Base-by-base conservation (phyloP, 2,329 filamentous ascomycete genomes). In the Diplodia seriata region DNA sequence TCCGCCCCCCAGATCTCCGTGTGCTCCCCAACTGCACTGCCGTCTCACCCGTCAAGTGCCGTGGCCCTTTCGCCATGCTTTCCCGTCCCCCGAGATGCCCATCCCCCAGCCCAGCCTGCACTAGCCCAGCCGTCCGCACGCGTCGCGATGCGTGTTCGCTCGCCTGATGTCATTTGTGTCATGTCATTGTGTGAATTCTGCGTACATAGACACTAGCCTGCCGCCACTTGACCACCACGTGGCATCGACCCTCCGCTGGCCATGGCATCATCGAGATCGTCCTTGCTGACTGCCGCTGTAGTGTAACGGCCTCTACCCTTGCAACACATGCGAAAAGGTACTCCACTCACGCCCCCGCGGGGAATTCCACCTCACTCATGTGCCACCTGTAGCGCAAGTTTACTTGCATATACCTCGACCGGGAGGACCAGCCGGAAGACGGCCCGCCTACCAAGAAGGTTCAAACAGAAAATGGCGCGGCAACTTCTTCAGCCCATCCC, bases 281-380 rank as follows among this genome's bases (percentile, higher is more conserved):
- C 23, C n/a, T 59, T 23, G 33, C 67, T 66, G 49, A 68, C 62
- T 36, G 15, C 20, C 56, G 31, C 38, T 47, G 59, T 70, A 89
- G 87, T 89, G 87, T 76, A 86, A 89, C 76, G 87, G 86, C 31
- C 73, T 81, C 56, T 81, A 80, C 63, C 87, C 86, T 47, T 90
- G 87, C 76, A 83, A 82, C 68, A 86, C 85, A 29, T 90, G 87
- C 76, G 78, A 80, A 54, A 88, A 86, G 77, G 83, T 85, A 75
- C 78, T 74, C 23, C 74, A 84, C 36, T 31, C 31, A 23, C 33
- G 31, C 26, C 29, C 49, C 6, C 8, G 47, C 36, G 7, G 61
- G 23, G 43, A 50, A 33, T 8, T 7, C 20, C 18, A 33, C 66
- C n/a, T 68, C 36, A 43, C 66, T 68, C 38, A 68, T 68, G 4